These are phyloP conservation scores for Earliella scabrosa DNA, from an alignment of 1,284 basidiomycete genomes.

Conservation along the genomic window DNA sequence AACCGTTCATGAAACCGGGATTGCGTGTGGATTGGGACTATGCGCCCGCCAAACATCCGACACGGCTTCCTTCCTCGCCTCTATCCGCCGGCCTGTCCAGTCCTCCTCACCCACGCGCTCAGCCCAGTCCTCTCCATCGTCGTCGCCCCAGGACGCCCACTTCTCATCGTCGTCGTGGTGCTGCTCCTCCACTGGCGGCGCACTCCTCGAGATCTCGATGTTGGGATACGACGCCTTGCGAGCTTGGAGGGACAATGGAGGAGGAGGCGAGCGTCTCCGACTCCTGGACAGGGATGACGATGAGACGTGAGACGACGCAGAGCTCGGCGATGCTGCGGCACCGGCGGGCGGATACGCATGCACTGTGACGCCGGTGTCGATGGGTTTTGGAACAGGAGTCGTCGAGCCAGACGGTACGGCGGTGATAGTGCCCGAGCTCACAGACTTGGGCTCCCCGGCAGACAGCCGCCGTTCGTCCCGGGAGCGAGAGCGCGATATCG, in stretches of 20 bases:
- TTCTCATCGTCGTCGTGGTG: slow-evolving; percentile 34
- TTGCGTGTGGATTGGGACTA: slow-evolving; percentile 5
- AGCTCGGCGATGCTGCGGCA: slow-evolving; percentile 29
- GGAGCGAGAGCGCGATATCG: slow-evolving; percentile 38
- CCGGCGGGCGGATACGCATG: slow-evolving; percentile 66
- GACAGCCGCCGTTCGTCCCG: slow-evolving; percentile 26
- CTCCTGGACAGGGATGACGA: slow-evolving; percentile 33
- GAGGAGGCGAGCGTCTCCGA: slow-evolving; percentile 43
- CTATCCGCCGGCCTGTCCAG: slow-evolving; percentile 48
- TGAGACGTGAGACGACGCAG: slow-evolving; percentile 37
- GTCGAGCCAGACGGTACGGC: slow-evolving; percentile 32
- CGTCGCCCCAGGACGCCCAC: slow-evolving; percentile 61
- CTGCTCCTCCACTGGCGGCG: slow-evolving; percentile 14
- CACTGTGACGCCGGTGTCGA: slow-evolving; percentile 33
- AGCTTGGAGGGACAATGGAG: slow-evolving; percentile 39
- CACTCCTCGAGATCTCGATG: slow-evolving; percentile 23
- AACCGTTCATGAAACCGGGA: slow-evolving; percentile 9
- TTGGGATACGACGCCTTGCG: slow-evolving; percentile 26
- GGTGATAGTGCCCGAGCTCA: slow-evolving; percentile 32
- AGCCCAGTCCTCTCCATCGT: slow-evolving; percentile 55
- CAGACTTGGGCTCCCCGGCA: slow-evolving; percentile 37
- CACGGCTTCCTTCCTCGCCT: slow-evolving; percentile 39
- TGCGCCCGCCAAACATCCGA: slow-evolving; percentile 30
- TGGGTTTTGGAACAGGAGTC: slow-evolving; percentile 39
- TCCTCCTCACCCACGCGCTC: slow-evolving; percentile 51